phyloP scores from a whole-genome alignment of 2,329 filamentous ascomycete genomes.

The Talaromyces sp. region DNA sequence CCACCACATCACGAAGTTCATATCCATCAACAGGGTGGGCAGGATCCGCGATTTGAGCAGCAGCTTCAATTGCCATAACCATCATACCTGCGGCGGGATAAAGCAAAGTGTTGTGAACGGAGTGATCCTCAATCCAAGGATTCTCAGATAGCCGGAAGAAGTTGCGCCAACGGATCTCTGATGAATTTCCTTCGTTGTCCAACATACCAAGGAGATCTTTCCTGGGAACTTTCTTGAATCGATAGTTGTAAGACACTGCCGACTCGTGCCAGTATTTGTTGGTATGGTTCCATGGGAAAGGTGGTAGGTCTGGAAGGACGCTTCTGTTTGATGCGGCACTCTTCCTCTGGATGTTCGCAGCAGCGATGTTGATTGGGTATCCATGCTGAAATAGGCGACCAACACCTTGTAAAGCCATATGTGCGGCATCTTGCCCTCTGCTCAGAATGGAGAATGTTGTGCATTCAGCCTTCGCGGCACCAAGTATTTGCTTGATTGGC shows the following conservation, averaged over 20 bases:
- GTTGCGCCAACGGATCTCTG: not conserved
- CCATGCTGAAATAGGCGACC: not conserved
- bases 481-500: conserved; percentile 24
- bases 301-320: conserved; percentile 6
- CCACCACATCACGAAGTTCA: not conserved
- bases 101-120: conserved; percentile 27
- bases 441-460: not conserved
- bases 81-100: conserved; percentile 29
- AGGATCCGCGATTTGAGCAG: not conserved
- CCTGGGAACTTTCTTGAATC: not conserved
- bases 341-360: not conserved
- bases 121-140: conserved; percentile 32
- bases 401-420: not conserved
- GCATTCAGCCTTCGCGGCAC: not conserved
- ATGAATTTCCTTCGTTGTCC: not conserved
- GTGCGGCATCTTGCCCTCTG: not conserved
- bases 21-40: not conserved
- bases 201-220: not conserved
- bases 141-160: conserved; percentile 20
- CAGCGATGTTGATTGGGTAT: not conserved
- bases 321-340: not conserved
- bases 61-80: conserved; percentile 25
- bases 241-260: not conserved
- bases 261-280: not conserved
- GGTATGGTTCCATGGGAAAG: conserved; percentile 9